Base-by-base conservation (phyloP, 108 stramenopile genomes). In the Cyclotella sp. region DNA sequence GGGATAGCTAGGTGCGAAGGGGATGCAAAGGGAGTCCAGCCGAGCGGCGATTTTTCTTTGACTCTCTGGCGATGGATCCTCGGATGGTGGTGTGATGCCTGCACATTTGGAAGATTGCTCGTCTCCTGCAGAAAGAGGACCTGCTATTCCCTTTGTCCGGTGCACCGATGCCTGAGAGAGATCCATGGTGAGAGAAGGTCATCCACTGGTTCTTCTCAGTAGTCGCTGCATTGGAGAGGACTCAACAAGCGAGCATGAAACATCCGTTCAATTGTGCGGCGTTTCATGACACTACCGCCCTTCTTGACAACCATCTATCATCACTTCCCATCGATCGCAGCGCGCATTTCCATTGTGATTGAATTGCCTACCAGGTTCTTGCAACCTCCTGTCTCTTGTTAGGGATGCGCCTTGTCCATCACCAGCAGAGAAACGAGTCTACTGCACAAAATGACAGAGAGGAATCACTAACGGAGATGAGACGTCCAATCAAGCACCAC, bases 181-280 rank as follows among this genome's bases (percentile, higher is more conserved):
- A 58, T 2, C 26, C 55, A 58, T 77, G 77, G 77, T 61, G 77
- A 46, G 68, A 77, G 28, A 77, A 70, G 47, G 77, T 77, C 21
- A 70, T 77, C 19, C 43, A 44, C 19, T 77, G 77, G 77, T 77
- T 60, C 51, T 77, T 77, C 53, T 26, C 77, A 5, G 52, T 77
- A 9, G 69, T 77, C 13, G 59, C 77, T 39, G 77, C 77, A 3
- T 54, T 77, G 52, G 29, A 44, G 21, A 45, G 52, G 52, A 49
- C 70, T 29, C 77, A 77, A 9, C 49, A 27, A 29, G 49, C 46
- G 0, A 12, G 24, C 1, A 18, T 27, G 0, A 24, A 21, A 24
- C 62, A 70, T 28, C 77, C 77, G 15, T 77, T 77, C 63, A 53
- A 77, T 45, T 68, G 77, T 12, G n/a, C 62, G 5, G 15, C 69